phyloP scores from a whole-genome alignment of 116 monocot species.

The Iris pallida region DNA sequence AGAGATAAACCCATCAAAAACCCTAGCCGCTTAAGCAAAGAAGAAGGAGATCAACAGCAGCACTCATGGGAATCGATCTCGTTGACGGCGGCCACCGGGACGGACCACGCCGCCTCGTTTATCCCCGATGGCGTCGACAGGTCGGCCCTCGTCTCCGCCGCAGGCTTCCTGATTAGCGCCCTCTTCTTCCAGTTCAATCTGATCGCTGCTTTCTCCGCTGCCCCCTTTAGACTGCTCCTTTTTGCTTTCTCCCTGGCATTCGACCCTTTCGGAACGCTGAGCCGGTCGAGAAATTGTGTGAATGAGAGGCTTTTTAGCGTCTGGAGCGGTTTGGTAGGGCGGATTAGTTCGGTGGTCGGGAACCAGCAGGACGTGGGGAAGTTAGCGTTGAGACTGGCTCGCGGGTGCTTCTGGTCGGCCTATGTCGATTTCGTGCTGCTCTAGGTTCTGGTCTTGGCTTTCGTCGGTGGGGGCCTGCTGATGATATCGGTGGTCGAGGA shows the following conservation, averaged over 20 bases:
- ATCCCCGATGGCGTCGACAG: not conserved
- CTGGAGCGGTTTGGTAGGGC: slow-evolving; percentile 13
- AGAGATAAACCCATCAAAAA: too few relatives aligned
- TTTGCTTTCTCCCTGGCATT: slow-evolving; percentile 20
- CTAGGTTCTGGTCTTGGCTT: slow-evolving; percentile 42
- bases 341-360: not conserved
- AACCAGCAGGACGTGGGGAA: slow-evolving; percentile 16
- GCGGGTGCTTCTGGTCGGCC: slow-evolving; percentile 52
- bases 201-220: slow-evolving; percentile 16
- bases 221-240: slow-evolving; percentile 33
- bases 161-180: slow-evolving; percentile 35
- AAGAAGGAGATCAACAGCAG: too few relatives aligned
- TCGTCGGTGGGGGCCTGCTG: slow-evolving; percentile 45
- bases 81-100: too few relatives aligned
- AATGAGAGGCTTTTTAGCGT: slow-evolving; percentile 18
- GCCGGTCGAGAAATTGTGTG: slow-evolving; percentile 2
- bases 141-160: slow-evolving; percentile 15
- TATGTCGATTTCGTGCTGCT: slow-evolving; percentile 43
- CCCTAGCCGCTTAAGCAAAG: too few relatives aligned
- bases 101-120: too few relatives aligned
- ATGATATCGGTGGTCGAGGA: slow-evolving; percentile 46
- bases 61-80: too few relatives aligned
- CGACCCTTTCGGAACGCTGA: slow-evolving; percentile 45
- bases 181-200: slow-evolving; percentile 41
- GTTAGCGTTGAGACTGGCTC: slow-evolving; percentile 32